A percentile compares a stretch with the other conserved stretches of the same genome.
Conservation (phyloP, 2,329 filamentous ascomycete genomes). For the Xylaria hypoxylon region DNA sequence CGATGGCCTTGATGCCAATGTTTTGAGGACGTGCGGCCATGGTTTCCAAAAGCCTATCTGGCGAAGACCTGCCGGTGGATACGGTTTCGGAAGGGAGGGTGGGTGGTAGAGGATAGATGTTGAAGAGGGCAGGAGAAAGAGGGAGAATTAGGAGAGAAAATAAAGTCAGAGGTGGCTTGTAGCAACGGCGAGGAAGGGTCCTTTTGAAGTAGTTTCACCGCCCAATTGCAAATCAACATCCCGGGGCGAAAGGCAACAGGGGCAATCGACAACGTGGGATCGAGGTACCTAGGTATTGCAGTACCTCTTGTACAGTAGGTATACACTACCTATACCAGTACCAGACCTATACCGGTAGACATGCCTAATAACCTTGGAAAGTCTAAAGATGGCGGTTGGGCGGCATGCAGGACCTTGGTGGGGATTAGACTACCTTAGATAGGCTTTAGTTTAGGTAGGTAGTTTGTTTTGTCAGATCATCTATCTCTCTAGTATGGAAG, state of each 20-base stretch:
- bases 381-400: conserved; percentile 29
- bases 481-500: not conserved
- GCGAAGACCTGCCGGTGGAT: conserved; percentile 21
- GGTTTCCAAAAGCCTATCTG: conserved; percentile 36
- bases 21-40: conserved; percentile 86
- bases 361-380: conserved; percentile 31
- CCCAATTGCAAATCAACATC: conserved; percentile 45
- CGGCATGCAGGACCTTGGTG: conserved; percentile 35
- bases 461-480: conserved; percentile 29
- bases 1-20: conserved; percentile 93
- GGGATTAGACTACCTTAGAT: conserved; percentile 33
- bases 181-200: conserved; percentile 39
- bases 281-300: conserved; percentile 21
- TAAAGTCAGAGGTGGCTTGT: conserved; percentile 33
- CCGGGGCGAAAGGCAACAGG: conserved; percentile 22
- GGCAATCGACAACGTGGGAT: conserved; percentile 32
- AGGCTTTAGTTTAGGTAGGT: not conserved
- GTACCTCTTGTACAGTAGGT: not conserved
- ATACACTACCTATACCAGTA: conserved; percentile 7
- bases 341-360: conserved; percentile 2
- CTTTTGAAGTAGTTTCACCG: conserved; percentile 47
- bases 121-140: conserved; percentile 17
- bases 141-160: conserved; percentile 34
- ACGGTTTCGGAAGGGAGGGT: conserved; percentile 23
- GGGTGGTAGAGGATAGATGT: conserved; percentile 23